Evolutionary conservation across 2,329 filamentous ascomycete genomes (phyloP).

Genomic region (Paracorniculantispora psalliotae): DNA sequence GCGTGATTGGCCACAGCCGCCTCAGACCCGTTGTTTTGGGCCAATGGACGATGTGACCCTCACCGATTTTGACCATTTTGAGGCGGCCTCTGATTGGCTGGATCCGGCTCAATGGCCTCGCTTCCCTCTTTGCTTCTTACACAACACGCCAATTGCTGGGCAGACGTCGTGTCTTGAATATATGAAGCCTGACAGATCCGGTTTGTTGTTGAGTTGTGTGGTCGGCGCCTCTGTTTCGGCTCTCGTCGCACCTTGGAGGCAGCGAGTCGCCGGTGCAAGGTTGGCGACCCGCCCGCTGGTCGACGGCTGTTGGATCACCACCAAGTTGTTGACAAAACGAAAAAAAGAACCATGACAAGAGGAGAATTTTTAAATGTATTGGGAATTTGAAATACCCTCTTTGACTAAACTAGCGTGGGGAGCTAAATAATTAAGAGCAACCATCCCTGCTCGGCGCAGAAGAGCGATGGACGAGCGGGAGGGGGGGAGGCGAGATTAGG

Average conservation of each 20-base stretch:
- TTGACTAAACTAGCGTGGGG: not conserved
- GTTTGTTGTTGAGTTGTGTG: too few species aligned
- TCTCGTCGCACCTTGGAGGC: too few species aligned
- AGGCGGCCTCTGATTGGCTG: conserved; percentile 9
- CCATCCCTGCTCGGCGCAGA: not conserved
- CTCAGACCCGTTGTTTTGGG: not conserved
- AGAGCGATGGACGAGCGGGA: not conserved
- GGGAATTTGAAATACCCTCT: not conserved
- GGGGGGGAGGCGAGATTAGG: not conserved
- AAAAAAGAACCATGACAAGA: not conserved
- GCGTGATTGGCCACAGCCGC: conserved; percentile 18
- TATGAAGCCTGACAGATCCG: too few species aligned
- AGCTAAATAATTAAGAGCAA: not conserved
- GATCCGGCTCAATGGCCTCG: not conserved
- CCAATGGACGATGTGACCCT: conserved; percentile 14
- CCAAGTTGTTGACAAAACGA: not conserved
- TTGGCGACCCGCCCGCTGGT: too few species aligned
- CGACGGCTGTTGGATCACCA: too few species aligned
- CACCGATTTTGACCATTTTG: conserved; percentile 18
- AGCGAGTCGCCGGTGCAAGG: too few species aligned
- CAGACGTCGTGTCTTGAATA: not conserved
- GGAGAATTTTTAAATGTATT: not conserved
- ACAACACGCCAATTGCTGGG: too few species aligned
- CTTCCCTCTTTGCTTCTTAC: conserved; percentile 1
- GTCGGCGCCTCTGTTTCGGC: too few species aligned